These are phyloP conservation scores for Lasiosphaeriaceae sp. DNA, from an alignment of 495 filamentous ascomycete genomes.

Conservation along the genomic window DNA sequence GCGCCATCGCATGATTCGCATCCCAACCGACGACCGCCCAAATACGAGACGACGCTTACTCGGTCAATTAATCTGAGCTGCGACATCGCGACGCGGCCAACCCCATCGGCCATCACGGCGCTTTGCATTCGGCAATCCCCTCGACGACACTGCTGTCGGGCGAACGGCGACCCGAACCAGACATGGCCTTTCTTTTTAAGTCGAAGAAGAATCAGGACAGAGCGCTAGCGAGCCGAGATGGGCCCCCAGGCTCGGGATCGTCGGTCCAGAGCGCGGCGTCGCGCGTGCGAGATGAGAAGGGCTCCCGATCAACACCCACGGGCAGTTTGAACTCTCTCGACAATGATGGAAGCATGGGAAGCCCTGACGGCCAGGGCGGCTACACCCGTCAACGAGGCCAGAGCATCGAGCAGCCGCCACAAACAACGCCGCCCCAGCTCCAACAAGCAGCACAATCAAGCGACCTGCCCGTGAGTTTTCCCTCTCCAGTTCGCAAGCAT, in stretches of 20 bases:
- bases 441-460: slow-evolving; percentile 26
- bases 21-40: background rate
- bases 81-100: slow-evolving; percentile 1
- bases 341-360: slow-evolving; percentile 43
- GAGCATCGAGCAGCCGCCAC: slow-evolving; percentile 36
- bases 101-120: slow-evolving; percentile 9
- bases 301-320: slow-evolving; percentile 48
- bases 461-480: slow-evolving; percentile 45
- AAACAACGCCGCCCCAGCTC: slow-evolving; percentile 18
- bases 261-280: slow-evolving; percentile 34
- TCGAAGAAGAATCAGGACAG: slow-evolving; percentile 61
- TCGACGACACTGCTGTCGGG: slow-evolving; percentile 7
- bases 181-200: slow-evolving; percentile 73
- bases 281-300: slow-evolving; percentile 46
- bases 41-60: slow-evolving; percentile 6
- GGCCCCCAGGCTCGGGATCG: slow-evolving; percentile 32
- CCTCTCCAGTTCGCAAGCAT: background rate
- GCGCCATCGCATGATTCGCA: too few relatives aligned
- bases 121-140: slow-evolving; percentile 2
- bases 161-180: slow-evolving; percentile 14
- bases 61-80: slow-evolving; percentile 16
- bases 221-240: slow-evolving; percentile 43
- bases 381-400: slow-evolving; percentile 34
- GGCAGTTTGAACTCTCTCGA: slow-evolving; percentile 52
- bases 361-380: slow-evolving; percentile 43